Percentiles rank a stretch among this genome's conserved stretches.
Conservation (phyloP, 441 rosid genomes). For the Jatropha podagrica region DNA sequence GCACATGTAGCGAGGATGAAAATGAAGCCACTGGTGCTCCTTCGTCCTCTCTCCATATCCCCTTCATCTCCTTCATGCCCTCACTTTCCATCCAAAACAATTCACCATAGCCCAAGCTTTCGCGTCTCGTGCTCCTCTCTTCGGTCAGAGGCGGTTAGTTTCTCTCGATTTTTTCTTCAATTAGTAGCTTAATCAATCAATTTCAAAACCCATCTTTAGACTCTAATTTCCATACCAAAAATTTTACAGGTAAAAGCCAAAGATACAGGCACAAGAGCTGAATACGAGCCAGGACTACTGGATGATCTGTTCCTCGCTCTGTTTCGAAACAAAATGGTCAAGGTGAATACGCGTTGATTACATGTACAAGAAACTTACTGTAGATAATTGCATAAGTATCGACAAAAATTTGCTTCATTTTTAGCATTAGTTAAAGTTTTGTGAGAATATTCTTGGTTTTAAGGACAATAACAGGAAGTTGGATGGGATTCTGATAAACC, state of each 20-base stretch:
- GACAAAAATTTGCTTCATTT: background rate
- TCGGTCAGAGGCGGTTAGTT: conserved; percentile 33
- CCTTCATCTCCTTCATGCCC: conserved; percentile 14
- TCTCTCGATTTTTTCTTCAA: background rate
- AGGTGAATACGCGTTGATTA: conserved; percentile 39
- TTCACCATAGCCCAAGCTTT: conserved; percentile 16
- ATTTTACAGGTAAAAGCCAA: conserved; percentile 38
- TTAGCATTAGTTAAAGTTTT: background rate
- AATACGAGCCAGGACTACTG: conserved; percentile 39
- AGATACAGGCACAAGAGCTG: conserved; percentile 28
- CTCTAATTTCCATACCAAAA: background rate
- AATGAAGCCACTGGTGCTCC: conserved; percentile 39
- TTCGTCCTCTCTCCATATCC: conserved; percentile 28
- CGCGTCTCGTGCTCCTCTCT: conserved; percentile 30
- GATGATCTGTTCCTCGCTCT: conserved; percentile 59
- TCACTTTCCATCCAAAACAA: conserved; percentile 10
- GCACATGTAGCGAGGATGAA: background rate
- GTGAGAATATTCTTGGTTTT: conserved; percentile 18
- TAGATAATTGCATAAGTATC: background rate
- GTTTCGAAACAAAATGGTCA: conserved; percentile 62
- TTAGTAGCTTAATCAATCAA: background rate
- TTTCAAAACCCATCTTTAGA: background rate
- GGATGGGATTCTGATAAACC: conserved; percentile 89
- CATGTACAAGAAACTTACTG: too few relatives aligned
- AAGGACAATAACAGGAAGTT: conserved; percentile 65